Evolutionary conservation across 106 monocot genomes (phyloP), one percentile per base, ranked within the genome.

Genomic region (Amphibolis antarctica): DNA sequence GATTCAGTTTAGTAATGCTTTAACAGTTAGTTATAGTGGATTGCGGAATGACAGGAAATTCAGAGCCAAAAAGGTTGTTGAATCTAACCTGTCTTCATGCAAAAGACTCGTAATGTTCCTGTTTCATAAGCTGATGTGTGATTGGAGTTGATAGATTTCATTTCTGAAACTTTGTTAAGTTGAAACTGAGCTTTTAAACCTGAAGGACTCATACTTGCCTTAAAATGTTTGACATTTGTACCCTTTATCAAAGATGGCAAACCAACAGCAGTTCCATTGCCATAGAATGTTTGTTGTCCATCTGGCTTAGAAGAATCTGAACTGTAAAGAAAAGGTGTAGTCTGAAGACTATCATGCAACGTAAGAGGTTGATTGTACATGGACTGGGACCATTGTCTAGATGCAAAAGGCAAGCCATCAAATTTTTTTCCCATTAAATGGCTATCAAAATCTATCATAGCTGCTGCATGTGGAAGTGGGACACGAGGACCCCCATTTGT

Each of bases 81-180:
- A 76, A 68, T 9, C 59, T 68, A 66, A 72, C 88, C 78, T 78
- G 75, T 81, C 56, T 76, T 76, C 67, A 81, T 66, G 81, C 88
- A 88, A 61, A 71, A 76, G 21, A 88, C 88, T 44, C 70, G 83
- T 18, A 69, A 80, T 20, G 60, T 73, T 4, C 75, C 73, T 64
- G 65, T 71, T 28, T 62, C 60, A 75, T 59, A 55, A 13, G 65
- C 29, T 68, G 70, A 71, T 22, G 21, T 49, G 63, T 63, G 55
- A 60, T 23, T 19, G 65, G 64, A n/a, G 20, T 28, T 49, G 60
- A 47, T 15, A 74, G 73, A 47, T 52, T 58, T 70, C 53, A 54
- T 47, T 44, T 81, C 73, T 5, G 50, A 47, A 42, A 66, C 28
- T 7, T 27, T 45, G 49, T 46, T 69, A 9, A 17, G 62, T 25